phyloP scores from a whole-genome alignment of 768 basidiomycete species.

The Coprinopsis sp. region DNA sequence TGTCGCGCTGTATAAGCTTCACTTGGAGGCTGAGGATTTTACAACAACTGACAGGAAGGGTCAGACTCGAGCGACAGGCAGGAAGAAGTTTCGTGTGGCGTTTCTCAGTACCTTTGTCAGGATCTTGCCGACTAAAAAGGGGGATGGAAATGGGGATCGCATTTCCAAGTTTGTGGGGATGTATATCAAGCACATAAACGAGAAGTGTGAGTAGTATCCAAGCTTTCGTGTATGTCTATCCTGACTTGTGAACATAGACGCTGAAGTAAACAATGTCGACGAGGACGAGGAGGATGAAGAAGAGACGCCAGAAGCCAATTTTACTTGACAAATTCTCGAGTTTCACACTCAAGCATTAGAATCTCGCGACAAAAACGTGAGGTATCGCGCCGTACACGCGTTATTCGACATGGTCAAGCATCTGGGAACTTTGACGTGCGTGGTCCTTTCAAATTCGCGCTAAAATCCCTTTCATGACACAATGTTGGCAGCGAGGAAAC shows the following conservation, averaged over 20 bases:
- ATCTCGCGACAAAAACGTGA: slow-evolving; percentile 86
- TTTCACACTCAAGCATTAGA: slow-evolving; percentile 72
- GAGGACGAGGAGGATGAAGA: slow-evolving; percentile 53
- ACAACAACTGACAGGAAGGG: slow-evolving; percentile 48
- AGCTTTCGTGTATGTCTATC: not conserved
- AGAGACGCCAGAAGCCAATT: slow-evolving; percentile 63
- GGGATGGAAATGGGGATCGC: slow-evolving; percentile 54
- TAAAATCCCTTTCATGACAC: slow-evolving; percentile 1
- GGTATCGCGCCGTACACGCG: slow-evolving; percentile 76
- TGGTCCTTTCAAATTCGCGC: slow-evolving; percentile 10
- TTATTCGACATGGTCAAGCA: slow-evolving; percentile 76
- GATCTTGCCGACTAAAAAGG: not conserved
- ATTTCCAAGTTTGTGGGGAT: slow-evolving; percentile 78
- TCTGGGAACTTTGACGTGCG: slow-evolving; percentile 84
- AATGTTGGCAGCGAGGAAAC: slow-evolving; percentile 60
- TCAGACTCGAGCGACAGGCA: slow-evolving; percentile 57
- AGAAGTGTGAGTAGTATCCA: slow-evolving; percentile 61
- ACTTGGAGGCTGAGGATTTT: slow-evolving; percentile 54
- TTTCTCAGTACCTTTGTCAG: slow-evolving; percentile 56
- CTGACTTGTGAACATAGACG: slow-evolving; percentile 32
- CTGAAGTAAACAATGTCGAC: slow-evolving; percentile 29
- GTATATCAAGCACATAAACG: slow-evolving; percentile 71
- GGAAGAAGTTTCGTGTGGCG: slow-evolving; percentile 65
- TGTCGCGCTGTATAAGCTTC: slow-evolving; percentile 77
- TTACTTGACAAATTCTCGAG: slow-evolving; percentile 57